phyloP scores from a whole-genome alignment of 805 yeast genomes.

The Nakazawaea holstii region DNA sequence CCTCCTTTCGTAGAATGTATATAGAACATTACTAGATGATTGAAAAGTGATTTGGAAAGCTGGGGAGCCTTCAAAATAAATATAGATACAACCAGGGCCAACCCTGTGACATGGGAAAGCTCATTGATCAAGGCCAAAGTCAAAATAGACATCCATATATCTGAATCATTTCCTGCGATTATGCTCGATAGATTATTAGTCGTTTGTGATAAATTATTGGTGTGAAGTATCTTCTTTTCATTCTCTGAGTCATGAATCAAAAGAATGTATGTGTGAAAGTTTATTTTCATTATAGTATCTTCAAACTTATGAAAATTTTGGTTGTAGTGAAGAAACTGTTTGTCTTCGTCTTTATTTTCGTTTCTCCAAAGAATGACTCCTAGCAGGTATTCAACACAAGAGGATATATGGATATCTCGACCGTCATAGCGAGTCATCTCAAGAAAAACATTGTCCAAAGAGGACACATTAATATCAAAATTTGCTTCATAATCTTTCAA shows the following conservation, averaged over 20 bases:
- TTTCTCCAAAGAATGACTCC: constrained; percentile 9
- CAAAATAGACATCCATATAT: constrained; percentile 2
- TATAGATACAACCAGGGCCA: constrained; percentile 6
- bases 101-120: constrained; percentile 1
- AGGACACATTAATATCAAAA: not conserved
- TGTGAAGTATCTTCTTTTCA: not conserved
- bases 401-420: not conserved
- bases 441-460: constrained; percentile 7
- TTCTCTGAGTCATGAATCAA: constrained; percentile 1
- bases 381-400: constrained; percentile 3
- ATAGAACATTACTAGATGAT: constrained; percentile 23
- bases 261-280: constrained; percentile 2
- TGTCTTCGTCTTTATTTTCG: not conserved
- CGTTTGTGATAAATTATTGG: not conserved
- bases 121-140: constrained; percentile 4
- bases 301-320: constrained; percentile 1
- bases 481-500: not conserved
- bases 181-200: not conserved
- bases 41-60: constrained; percentile 23
- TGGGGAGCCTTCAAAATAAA: constrained; percentile 17
- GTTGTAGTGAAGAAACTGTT: not conserved
- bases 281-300: not conserved
- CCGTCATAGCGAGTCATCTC: not conserved
- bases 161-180: not conserved
- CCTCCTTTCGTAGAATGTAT: constrained; percentile 16